Conservation (phyloP, 2,329 filamentous ascomycete genomes). For the Corinectria fuckeliana region DNA sequence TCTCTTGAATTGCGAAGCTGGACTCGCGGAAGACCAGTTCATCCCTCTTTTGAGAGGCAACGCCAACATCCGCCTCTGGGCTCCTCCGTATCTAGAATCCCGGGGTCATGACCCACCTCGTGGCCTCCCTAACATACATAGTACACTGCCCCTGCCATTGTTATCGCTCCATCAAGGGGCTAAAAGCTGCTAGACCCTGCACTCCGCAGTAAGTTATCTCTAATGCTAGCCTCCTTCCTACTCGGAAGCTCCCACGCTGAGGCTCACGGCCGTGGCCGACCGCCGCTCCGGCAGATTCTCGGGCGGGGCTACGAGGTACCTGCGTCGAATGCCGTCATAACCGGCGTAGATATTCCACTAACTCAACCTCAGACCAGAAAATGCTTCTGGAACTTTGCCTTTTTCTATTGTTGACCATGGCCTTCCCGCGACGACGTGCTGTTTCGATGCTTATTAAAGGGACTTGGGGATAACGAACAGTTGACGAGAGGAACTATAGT, state of each 20-base stretch:
- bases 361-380: background rate
- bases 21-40: background rate
- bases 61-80: background rate
- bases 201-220: slow-evolving; percentile 6
- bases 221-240: slow-evolving; percentile 4
- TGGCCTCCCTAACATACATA: no score
- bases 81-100: background rate
- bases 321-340: slow-evolving; percentile 35
- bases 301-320: slow-evolving; percentile 23
- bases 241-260: background rate
- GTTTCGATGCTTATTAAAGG: background rate
- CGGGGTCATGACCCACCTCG: slow-evolving; percentile 3
- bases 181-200: slow-evolving; percentile 4
- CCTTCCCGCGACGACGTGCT: background rate
- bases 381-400: background rate
- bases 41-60: background rate
- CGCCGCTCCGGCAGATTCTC: slow-evolving; percentile 24
- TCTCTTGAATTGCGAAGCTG: background rate
- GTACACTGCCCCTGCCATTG: background rate
- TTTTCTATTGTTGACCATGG: background rate
- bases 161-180: slow-evolving; percentile 2
- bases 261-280: background rate
- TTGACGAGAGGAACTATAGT: background rate
- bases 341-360: slow-evolving; percentile 22
- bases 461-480: slow-evolving; percentile 5